phyloP scores from a whole-genome alignment of 805 yeast genomes.

The Candida methanosorbosa region DNA sequence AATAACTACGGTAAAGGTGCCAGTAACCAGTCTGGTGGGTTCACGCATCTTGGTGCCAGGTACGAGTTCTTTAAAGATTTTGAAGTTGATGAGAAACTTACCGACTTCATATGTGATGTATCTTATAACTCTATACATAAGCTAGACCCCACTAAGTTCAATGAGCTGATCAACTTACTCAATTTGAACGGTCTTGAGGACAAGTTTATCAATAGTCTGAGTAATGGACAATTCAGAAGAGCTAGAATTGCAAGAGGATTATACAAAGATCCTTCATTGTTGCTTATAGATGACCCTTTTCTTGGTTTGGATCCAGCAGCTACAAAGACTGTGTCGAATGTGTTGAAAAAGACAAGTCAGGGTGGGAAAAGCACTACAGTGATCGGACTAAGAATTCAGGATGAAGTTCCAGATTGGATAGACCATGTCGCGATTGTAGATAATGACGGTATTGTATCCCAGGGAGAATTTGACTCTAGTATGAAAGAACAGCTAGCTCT shows the following conservation, averaged over 20 bases:
- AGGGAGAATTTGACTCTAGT: neutral
- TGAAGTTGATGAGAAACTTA: conserved; percentile 66
- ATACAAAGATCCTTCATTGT: conserved; percentile 51
- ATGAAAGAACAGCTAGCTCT: neutral
- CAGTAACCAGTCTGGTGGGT: conserved; percentile 32
- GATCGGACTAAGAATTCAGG: conserved; percentile 72
- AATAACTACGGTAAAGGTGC: conserved; percentile 26
- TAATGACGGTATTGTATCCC: conserved; percentile 37
- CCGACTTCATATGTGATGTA: conserved; percentile 48
- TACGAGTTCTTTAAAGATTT: conserved; percentile 78
- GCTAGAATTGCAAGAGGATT: conserved; percentile 79
- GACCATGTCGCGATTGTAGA: conserved; percentile 60
- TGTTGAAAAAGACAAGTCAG: conserved; percentile 24
- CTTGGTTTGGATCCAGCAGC: conserved; percentile 83
- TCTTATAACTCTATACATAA: conserved; percentile 34
- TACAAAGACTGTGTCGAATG: conserved; percentile 45
- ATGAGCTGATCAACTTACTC: conserved; percentile 38
- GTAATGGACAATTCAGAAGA: conserved; percentile 91
- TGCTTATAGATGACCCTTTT: conserved; percentile 86
- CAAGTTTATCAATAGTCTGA: conserved; percentile 78
- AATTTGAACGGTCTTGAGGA: conserved; percentile 47
- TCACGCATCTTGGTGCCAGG: conserved; percentile 77
- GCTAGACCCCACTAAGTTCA: conserved; percentile 29
- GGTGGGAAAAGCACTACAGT: conserved; percentile 41
- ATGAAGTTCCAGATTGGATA: conserved; percentile 72